Conservation (phyloP, 768 basidiomycete genomes). For the Lactifluus piperatus region DNA sequence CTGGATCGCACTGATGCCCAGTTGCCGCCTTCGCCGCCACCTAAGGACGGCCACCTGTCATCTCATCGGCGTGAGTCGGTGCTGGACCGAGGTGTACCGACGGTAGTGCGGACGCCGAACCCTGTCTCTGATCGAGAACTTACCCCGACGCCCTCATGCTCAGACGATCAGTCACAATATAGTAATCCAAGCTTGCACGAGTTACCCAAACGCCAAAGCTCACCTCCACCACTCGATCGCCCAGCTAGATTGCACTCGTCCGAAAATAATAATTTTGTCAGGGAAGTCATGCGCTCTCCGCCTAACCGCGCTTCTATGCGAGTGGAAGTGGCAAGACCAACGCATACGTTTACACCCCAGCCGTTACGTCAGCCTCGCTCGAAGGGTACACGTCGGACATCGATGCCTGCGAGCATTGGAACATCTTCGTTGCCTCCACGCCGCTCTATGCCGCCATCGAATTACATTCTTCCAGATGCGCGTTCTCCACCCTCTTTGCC, state of each 20-base stretch:
- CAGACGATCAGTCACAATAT: background rate
- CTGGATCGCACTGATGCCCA: background rate
- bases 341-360: background rate
- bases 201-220: background rate
- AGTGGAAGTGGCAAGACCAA: background rate
- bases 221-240: background rate
- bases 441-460: background rate
- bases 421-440: background rate
- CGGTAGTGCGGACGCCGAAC: too few relatives aligned
- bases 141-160: background rate
- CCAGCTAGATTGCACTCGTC: background rate
- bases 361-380: background rate
- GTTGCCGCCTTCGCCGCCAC: background rate
- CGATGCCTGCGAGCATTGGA: background rate
- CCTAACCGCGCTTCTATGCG: background rate
- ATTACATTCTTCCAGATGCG: slow-evolving; percentile 3
- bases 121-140: background rate
- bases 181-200: background rate
- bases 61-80: slow-evolving; percentile 6
- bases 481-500: slow-evolving; percentile 8
- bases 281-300: background rate
- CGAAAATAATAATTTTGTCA: background rate
- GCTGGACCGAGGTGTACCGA: background rate
- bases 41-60: background rate
- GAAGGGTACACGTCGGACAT: background rate